These are phyloP conservation scores for Colletotrichum endophyticum DNA, from an alignment of 2,329 filamentous ascomycete genomes.

Conservation along the genomic window DNA sequence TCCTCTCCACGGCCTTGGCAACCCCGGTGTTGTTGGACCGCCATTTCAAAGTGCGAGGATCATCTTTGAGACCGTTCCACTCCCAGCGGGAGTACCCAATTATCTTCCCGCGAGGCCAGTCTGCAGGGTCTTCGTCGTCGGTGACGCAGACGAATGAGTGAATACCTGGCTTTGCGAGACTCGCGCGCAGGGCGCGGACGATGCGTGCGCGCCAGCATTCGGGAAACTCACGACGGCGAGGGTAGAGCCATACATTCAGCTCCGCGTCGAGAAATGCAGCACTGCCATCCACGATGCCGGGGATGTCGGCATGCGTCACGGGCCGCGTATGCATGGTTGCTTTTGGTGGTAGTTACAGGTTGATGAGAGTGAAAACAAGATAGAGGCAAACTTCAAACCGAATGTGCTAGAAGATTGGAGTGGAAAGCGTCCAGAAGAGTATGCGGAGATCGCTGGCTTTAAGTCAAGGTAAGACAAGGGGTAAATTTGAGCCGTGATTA, in stretches of 20 bases:
- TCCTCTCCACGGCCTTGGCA: not conserved
- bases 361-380: not conserved
- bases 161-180: not conserved
- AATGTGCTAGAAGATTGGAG: not conserved
- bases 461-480: not conserved
- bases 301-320: not conserved
- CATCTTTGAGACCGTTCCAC: not conserved
- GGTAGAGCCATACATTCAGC: not conserved
- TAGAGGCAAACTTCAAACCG: not conserved
- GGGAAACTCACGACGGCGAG: not conserved
- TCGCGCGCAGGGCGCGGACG: not conserved
- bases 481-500: not conserved
- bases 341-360: not conserved
- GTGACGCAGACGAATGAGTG: not conserved
- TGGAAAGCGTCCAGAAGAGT: fast-evolving
- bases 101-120: not conserved
- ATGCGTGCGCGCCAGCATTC: not conserved
- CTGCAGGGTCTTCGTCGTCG: not conserved
- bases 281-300: not conserved
- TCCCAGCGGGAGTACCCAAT: not conserved
- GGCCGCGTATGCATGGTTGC: not conserved
- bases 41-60: not conserved
- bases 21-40: not conserved
- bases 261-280: not conserved
- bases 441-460: not conserved